These are phyloP conservation scores for Carex sylvatica DNA, from an alignment of 202 grass and related monocot genomes.

Conservation along the genomic window DNA sequence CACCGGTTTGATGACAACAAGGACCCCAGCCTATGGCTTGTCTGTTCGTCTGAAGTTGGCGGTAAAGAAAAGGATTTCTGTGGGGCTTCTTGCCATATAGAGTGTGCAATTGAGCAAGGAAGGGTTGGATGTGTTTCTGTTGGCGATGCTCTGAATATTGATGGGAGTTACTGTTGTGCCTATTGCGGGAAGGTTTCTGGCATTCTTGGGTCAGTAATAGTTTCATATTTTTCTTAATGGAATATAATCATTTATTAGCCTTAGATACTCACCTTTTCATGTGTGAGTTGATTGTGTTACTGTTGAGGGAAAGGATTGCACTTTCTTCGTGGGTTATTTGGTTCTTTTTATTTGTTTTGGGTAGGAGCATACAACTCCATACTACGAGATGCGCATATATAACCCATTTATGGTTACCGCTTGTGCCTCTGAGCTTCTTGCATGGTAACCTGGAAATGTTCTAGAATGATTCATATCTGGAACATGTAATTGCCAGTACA, in stretches of 20 bases:
- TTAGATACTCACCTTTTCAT: neutral
- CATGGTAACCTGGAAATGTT: neutral
- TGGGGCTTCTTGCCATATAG: slow-evolving; percentile 94
- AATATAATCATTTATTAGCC: neutral
- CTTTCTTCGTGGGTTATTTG: neutral
- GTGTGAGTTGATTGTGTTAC: neutral
- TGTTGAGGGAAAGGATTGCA: neutral
- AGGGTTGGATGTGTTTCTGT: slow-evolving; percentile 75
- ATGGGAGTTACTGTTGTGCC: slow-evolving; percentile 94
- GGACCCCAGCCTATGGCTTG: slow-evolving; percentile 95
- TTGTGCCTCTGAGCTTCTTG: neutral
- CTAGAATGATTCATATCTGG: neutral
- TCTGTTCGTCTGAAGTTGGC: slow-evolving; percentile 78
- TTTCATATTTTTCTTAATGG: neutral
- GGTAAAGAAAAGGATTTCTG: slow-evolving; percentile 58
- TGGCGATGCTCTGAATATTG: slow-evolving; percentile 65
- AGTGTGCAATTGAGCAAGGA: slow-evolving; percentile 70
- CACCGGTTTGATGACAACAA: slow-evolving; percentile 99
- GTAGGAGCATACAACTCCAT: neutral
- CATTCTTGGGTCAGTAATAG: slow-evolving; percentile 68
- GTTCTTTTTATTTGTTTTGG: slow-evolving; percentile 2
- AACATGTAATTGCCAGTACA: neutral
- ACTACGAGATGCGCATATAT: neutral
- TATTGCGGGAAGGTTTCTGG: slow-evolving; percentile 91
- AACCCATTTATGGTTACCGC: neutral